These are phyloP conservation scores for Diaporthe citrichinensis DNA, from an alignment of 2,329 filamentous ascomycete genomes.

Conservation along the genomic window DNA sequence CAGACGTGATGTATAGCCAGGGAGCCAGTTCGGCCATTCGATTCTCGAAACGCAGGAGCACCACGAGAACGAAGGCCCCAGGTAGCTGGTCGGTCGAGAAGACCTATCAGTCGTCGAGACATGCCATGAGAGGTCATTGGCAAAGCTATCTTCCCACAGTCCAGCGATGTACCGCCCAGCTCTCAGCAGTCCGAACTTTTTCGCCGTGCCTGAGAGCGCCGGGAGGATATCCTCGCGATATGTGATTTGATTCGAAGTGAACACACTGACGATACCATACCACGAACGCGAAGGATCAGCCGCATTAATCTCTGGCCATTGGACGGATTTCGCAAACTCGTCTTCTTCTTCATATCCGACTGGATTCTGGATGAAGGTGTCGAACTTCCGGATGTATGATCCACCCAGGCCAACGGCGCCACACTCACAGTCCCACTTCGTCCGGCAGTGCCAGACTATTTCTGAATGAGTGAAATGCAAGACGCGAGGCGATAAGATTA, in stretches of 20 bases:
- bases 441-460: background rate
- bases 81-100: background rate
- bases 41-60: background rate
- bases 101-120: background rate
- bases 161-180: background rate
- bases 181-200: background rate
- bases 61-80: background rate
- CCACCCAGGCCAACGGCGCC: background rate
- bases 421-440: background rate
- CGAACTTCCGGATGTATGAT: background rate
- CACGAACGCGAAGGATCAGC: background rate
- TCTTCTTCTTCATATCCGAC: background rate
- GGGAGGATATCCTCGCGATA: background rate
- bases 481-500: background rate
- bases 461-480: background rate
- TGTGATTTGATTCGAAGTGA: background rate
- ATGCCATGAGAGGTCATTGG: background rate
- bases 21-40: background rate
- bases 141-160: background rate
- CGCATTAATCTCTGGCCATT: background rate
- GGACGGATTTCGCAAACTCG: background rate
- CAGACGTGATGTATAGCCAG: background rate
- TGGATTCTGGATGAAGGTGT: background rate
- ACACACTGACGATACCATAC: background rate
- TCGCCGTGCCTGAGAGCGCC: background rate